These are phyloP conservation scores for Miscanthus lutarioriparius DNA, from an alignment of 176 grass and related monocot genomes.

Conservation along the genomic window DNA sequence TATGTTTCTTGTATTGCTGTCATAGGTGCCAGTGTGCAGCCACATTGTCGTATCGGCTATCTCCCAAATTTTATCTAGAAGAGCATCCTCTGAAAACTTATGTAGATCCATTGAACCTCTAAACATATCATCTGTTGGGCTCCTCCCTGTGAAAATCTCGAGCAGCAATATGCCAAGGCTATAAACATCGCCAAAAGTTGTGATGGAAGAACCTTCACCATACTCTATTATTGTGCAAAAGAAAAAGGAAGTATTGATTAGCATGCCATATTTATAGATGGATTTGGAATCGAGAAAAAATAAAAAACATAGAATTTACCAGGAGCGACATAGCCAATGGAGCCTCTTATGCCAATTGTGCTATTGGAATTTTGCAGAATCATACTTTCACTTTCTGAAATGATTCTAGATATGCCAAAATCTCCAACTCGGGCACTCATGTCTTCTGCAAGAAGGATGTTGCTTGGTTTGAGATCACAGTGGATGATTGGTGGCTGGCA, in stretches of 20 bases:
- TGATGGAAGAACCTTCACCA: neutral
- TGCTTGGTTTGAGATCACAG: no score
- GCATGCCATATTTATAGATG: neutral
- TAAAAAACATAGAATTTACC: neutral
- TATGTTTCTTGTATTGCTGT: neutral
- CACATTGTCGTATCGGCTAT: neutral
- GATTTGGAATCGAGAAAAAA: neutral
- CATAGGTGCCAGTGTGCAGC: neutral
- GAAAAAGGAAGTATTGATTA: neutral
- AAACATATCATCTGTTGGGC: constrained; percentile 1
- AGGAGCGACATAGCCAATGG: constrained; percentile 32
- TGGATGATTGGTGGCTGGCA: no score
- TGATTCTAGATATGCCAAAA: constrained; percentile 49
- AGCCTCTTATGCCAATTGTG: constrained; percentile 40
- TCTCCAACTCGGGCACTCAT: constrained; percentile 28
- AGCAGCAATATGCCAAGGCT: constrained; percentile 43
- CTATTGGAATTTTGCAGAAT: neutral
- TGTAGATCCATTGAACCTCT: neutral
- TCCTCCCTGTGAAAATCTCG: constrained; percentile 28
- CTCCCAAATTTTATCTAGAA: neutral
- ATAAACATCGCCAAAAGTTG: constrained; percentile 16
- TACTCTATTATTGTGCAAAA: constrained; percentile 17
- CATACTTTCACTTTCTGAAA: neutral
- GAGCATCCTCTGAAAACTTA: neutral
- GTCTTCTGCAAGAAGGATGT: no score